Evolutionary conservation across 2,329 filamentous ascomycete species (phyloP).

Genomic region (Phialocephala subalpina): DNA sequence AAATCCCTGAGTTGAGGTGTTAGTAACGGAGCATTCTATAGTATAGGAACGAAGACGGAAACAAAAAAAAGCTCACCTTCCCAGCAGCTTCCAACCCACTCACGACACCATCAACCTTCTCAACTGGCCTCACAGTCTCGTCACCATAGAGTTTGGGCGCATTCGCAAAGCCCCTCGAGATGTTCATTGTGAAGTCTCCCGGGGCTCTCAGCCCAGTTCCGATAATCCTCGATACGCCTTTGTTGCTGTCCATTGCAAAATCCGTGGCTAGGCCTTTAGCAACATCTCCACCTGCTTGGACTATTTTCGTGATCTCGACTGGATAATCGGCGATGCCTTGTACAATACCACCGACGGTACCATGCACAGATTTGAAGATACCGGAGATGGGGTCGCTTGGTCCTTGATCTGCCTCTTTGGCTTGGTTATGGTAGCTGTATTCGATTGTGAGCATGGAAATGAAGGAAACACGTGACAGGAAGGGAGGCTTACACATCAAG

Average conservation of each 20-base stretch:
- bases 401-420: background rate
- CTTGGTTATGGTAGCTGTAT: slow-evolving; percentile 9
- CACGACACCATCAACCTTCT: slow-evolving; percentile 28
- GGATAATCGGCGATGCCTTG: slow-evolving; percentile 33
- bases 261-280: slow-evolving; percentile 20
- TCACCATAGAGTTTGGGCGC: slow-evolving; percentile 74
- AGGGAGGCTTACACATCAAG: slow-evolving; percentile 22
- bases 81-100: slow-evolving; percentile 33
- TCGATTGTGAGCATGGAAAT: background rate
- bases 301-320: slow-evolving; percentile 27
- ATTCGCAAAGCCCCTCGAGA: slow-evolving; percentile 74
- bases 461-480: background rate
- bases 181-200: slow-evolving; percentile 60
- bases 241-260: slow-evolving; percentile 28
- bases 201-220: slow-evolving; percentile 35
- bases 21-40: background rate
- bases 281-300: slow-evolving; percentile 24
- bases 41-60: too few relatives aligned
- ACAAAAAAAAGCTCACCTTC: slow-evolving; percentile 58
- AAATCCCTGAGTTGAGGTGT: slow-evolving; percentile 53
- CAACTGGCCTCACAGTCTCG: slow-evolving; percentile 55
- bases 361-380: slow-evolving; percentile 24
- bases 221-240: slow-evolving; percentile 35
- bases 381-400: slow-evolving; percentile 22
- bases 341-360: slow-evolving; percentile 27